Evolutionary conservation across 495 filamentous ascomycete genomes (phyloP), one percentile per base, ranked within the genome.

Genomic region (Entonaema liquescens): DNA sequence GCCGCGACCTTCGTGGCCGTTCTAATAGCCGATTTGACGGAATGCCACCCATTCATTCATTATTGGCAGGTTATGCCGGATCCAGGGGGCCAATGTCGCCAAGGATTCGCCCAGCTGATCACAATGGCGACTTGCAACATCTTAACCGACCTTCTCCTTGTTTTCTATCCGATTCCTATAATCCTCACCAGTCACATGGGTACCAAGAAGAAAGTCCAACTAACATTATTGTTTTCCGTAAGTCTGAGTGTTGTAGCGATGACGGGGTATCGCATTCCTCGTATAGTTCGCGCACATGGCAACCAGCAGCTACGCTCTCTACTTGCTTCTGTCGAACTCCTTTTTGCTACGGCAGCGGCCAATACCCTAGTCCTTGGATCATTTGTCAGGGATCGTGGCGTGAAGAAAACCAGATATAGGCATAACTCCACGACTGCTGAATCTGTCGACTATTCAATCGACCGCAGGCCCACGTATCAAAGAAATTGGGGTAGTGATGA

Each of bases 31-130:
- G 92, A 93, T 15, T 81, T 99, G 29, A 84, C 86, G 42, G 95
- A 98, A 81, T 99, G 95, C 77, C 89, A 89, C 33, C 94, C 95
- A 17, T 92, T 97, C 71, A 53, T 77, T 59, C 88, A 93, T 76
- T 95, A 97, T 82, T 98, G 93, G 93, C 94, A 97, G 78, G 93
- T 98, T 6, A 79, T 89, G 21, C 95, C 95, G 7, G 93, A 97
- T 74, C 94, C 95, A 19, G 93, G 93, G 25, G 88, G 91, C 12
- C 83, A 86, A 68, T 99, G 95, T 80, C 89, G 95, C 28, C 87
- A 90, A 74, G 93, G 92, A 26, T 95, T 91, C 74, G 90, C 87
- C 33, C 92, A 98, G 70, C 87, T 98, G 26, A 81, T 97, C 65
- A 93, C 92, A 9, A 95, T 97, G 92, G 94, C 91, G 2, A 84